These are phyloP conservation scores for Codiaeum variegatum DNA, from an alignment of 441 rosid genomes.

Conservation along the genomic window DNA sequence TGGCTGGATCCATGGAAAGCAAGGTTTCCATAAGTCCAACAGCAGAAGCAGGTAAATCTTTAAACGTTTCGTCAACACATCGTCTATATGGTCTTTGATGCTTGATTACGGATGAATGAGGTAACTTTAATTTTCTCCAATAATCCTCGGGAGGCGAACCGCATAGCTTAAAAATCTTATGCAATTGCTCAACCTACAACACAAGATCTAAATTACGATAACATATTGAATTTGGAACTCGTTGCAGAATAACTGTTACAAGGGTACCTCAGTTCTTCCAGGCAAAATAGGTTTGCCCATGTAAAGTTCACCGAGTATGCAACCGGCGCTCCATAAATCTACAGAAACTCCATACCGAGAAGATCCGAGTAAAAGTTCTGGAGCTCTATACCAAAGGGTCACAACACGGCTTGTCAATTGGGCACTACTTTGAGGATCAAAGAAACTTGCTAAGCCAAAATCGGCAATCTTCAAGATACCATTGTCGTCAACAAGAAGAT, in stretches of 20 bases:
- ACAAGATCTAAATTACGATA: background rate
- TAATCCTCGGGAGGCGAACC: slow-evolving; percentile 83
- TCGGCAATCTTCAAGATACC: slow-evolving; percentile 92
- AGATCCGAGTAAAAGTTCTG: slow-evolving; percentile 89
- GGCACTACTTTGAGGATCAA: slow-evolving; percentile 43
- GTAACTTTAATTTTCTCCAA: slow-evolving; percentile 64
- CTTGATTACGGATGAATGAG: slow-evolving; percentile 58
- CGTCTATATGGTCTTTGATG: slow-evolving; percentile 55
- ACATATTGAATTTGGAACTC: background rate
- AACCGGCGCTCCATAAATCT: slow-evolving; percentile 95
- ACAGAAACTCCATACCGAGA: slow-evolving; percentile 67
- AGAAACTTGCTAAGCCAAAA: slow-evolving; percentile 82
- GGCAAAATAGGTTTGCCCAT: slow-evolving; percentile 77
- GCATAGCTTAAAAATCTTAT: slow-evolving; percentile 85
- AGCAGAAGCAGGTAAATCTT: slow-evolving; percentile 54
- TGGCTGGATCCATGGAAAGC: slow-evolving; percentile 72
- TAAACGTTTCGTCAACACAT: slow-evolving; percentile 50
- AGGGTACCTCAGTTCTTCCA: slow-evolving; percentile 84
- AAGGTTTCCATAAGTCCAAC: slow-evolving; percentile 69
- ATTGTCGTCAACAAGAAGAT: slow-evolving; percentile 74
- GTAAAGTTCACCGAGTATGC: slow-evolving; percentile 83
- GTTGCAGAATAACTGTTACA: background rate
- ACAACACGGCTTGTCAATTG: slow-evolving; percentile 87
- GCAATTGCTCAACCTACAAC: slow-evolving; percentile 86
- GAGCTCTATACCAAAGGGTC: slow-evolving; percentile 97